A percentile compares a stretch with the other conserved stretches of the same genome.
Evolutionary conservation across 1,284 basidiomycete genomes (phyloP).

Genomic region (Inonotus hispidus): DNA sequence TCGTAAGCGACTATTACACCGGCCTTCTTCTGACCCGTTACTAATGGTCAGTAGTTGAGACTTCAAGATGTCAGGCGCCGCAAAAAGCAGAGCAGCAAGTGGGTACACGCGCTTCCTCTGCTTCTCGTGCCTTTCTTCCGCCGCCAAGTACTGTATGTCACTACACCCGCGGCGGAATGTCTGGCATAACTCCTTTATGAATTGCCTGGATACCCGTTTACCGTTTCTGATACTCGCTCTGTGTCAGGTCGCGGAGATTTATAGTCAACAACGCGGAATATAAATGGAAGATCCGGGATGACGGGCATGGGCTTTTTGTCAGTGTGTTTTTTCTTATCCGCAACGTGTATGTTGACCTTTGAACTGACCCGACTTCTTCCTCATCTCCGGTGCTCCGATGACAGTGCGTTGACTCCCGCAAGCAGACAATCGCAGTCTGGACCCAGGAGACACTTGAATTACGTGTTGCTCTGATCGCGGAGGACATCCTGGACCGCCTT

Average conservation of each 20-base stretch:
- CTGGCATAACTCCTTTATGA: not conserved
- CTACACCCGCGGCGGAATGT: not conserved
- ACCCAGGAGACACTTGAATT: constrained; percentile 35
- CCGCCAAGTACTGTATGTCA: not conserved
- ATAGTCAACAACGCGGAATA: constrained; percentile 45
- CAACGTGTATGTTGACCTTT: not conserved
- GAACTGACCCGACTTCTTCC: not conserved
- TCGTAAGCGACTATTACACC: constrained; percentile 30
- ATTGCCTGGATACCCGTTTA: not conserved
- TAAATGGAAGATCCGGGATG: constrained; percentile 52
- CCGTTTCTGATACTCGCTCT: not conserved
- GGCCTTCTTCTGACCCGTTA: not conserved
- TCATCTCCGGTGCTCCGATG: constrained; percentile 7
- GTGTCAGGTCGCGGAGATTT: constrained; percentile 47
- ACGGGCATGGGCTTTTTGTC: constrained; percentile 43
- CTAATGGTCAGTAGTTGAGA: constrained; percentile 31
- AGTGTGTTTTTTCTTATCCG: constrained; percentile 27
- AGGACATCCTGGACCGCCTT: constrained; percentile 44
- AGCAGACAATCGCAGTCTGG: constrained; percentile 47
- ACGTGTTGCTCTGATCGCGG: constrained; percentile 35
- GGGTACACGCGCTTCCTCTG: not conserved
- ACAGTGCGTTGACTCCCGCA: constrained; percentile 47
- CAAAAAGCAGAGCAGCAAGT: constrained; percentile 44
- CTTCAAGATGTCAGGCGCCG: constrained; percentile 43
- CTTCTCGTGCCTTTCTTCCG: not conserved